Conservation (phyloP, 2,329 filamentous ascomycete species). For the Colletotrichum caudatum region DNA sequence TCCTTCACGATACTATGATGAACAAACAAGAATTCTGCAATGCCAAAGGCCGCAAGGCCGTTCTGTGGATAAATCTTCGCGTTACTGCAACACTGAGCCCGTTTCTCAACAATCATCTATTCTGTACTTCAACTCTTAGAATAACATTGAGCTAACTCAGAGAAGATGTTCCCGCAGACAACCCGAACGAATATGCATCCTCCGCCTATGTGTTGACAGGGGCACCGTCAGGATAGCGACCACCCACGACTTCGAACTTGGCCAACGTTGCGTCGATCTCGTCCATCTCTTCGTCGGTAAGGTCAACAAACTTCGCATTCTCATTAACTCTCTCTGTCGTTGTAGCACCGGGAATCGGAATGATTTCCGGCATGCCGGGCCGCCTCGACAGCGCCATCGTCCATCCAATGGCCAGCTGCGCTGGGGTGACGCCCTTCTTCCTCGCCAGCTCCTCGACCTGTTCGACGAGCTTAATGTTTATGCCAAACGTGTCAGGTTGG, state of each 20-base stretch:
- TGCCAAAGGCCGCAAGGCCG: slow-evolving; percentile 53
- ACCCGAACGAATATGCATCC: neutral
- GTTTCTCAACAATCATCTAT: neutral
- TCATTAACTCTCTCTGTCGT: slow-evolving; percentile 68
- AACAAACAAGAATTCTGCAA: slow-evolving; percentile 61
- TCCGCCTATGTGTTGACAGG: slow-evolving; percentile 53
- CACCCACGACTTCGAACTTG: slow-evolving; percentile 61
- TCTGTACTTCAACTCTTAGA: neutral
- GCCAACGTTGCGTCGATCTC: slow-evolving; percentile 63
- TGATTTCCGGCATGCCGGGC: slow-evolving; percentile 67
- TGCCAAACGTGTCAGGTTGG: slow-evolving; percentile 70
- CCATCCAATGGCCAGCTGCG: slow-evolving; percentile 77
- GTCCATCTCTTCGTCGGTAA: slow-evolving; percentile 63
- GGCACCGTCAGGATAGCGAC: slow-evolving; percentile 58
- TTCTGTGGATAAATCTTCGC: slow-evolving; percentile 50
- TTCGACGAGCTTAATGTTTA: slow-evolving; percentile 72
- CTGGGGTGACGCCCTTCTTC: slow-evolving; percentile 69
- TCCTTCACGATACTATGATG: slow-evolving; percentile 45
- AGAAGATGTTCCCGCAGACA: neutral
- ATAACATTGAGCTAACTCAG: slow-evolving; percentile 10
- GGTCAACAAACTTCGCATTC: slow-evolving; percentile 65
- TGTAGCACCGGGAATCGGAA: slow-evolving; percentile 76
- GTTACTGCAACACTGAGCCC: slow-evolving; percentile 38
- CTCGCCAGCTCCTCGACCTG: slow-evolving; percentile 69
- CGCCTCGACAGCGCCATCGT: slow-evolving; percentile 61